phyloP scores from a whole-genome alignment of 768 basidiomycete genomes.

The Tylopilus plumbeoviolaceoides region DNA sequence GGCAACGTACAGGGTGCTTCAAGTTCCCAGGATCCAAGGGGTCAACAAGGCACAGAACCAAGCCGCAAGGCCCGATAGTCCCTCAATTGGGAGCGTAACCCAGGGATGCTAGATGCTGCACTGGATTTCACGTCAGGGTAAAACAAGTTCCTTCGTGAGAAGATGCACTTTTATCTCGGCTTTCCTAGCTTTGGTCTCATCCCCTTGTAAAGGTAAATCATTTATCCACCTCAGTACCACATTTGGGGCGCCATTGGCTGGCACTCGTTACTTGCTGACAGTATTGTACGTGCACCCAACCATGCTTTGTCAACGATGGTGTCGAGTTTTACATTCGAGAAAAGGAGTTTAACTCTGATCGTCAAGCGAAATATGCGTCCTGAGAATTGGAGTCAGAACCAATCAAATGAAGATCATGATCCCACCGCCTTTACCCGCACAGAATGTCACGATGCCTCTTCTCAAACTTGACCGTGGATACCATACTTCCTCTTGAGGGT shows the following conservation, averaged over 20 bases:
- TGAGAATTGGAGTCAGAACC: neutral
- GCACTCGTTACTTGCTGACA: neutral
- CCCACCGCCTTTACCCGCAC: neutral
- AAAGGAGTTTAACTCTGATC: neutral
- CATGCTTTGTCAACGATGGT: no score
- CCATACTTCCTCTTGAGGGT: neutral
- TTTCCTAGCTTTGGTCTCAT: neutral
- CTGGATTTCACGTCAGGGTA: neutral
- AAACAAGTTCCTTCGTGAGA: neutral
- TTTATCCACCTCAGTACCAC: neutral
- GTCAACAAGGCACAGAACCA: neutral
- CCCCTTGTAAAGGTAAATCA: neutral
- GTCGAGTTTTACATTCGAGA: neutral
- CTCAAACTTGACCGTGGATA: neutral
- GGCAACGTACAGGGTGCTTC: slow-evolving; percentile 1
- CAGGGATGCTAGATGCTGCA: neutral
- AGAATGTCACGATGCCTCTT: neutral
- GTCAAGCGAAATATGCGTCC: neutral
- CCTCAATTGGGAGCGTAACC: neutral
- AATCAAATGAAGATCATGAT: neutral
- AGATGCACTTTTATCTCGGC: neutral
- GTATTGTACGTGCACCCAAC: neutral
- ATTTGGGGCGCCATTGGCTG: neutral
- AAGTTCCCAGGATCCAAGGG: neutral
- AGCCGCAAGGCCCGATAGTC: neutral